phyloP scores from a whole-genome alignment of 257 asterid species.

The Fraxinus cuspidata region DNA sequence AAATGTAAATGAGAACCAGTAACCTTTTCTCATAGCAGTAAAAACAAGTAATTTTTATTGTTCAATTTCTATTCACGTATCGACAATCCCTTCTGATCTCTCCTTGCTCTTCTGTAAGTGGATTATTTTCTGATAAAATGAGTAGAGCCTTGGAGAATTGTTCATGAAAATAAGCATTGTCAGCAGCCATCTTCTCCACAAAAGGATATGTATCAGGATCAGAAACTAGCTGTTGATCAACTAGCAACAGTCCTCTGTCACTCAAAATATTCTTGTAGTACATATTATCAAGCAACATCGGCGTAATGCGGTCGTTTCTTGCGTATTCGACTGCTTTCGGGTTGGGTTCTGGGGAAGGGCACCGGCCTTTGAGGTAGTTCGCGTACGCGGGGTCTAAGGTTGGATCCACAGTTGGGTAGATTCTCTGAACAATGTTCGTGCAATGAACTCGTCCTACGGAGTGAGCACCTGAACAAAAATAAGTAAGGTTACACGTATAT shows the following conservation, averaged over 20 bases:
- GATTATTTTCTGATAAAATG: slow-evolving; percentile 70
- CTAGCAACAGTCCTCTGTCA: slow-evolving; percentile 50
- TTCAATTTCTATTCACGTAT: slow-evolving; percentile 34
- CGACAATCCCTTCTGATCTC: slow-evolving; percentile 73
- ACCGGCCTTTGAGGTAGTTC: slow-evolving; percentile 62
- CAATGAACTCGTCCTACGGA: slow-evolving; percentile 86
- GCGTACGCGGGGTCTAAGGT: slow-evolving; percentile 51
- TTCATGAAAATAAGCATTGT: slow-evolving; percentile 63
- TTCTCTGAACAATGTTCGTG: slow-evolving; percentile 55
- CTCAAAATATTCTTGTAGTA: slow-evolving; percentile 65
- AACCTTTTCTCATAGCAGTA: neutral
- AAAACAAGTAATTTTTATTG: neutral
- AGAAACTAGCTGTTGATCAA: slow-evolving; percentile 62
- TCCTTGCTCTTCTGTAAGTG: slow-evolving; percentile 53
- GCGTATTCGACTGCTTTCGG: slow-evolving; percentile 57
- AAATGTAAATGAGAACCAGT: no score
- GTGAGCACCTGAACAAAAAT: slow-evolving; percentile 56
- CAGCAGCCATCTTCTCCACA: slow-evolving; percentile 72
- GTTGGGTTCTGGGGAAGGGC: slow-evolving; percentile 57
- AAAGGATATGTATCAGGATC: slow-evolving; percentile 60
- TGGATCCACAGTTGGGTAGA: slow-evolving; percentile 71
- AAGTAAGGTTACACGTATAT: neutral
- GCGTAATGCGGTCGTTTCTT: slow-evolving; percentile 57
- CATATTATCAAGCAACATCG: slow-evolving; percentile 67
- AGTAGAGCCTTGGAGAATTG: slow-evolving; percentile 64